phyloP scores from a whole-genome alignment of 441 rosid species.

The Kokia cookei region DNA sequence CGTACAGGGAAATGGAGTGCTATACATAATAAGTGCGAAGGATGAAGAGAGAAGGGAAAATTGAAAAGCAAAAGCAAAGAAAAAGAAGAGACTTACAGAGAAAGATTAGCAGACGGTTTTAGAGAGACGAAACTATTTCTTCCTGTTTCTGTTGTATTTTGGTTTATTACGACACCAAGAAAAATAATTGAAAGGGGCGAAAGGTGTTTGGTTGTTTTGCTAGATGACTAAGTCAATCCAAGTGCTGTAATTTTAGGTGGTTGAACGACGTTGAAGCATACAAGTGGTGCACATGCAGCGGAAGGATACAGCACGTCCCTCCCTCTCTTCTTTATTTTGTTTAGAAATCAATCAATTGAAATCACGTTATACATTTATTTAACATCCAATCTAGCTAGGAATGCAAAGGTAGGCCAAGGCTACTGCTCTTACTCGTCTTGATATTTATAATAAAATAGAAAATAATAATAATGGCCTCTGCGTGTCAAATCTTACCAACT shows the following conservation, averaged over 20 bases:
- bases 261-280: background rate
- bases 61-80: background rate
- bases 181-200: background rate
- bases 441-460: too few species aligned
- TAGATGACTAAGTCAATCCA: constrained; percentile 30
- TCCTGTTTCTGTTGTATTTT: background rate
- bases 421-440: background rate
- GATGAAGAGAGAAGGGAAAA: background rate
- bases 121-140: background rate
- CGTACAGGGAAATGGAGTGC: background rate
- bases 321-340: background rate
- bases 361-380: too few species aligned
- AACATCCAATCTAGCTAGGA: too few species aligned
- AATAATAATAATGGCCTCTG: background rate
- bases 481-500: background rate
- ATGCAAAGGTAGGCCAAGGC: background rate
- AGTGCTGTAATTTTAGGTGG: background rate
- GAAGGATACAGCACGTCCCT: background rate
- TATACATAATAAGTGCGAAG: background rate
- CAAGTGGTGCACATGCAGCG: constrained; percentile 37
- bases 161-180: background rate
- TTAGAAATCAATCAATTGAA: background rate
- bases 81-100: constrained; percentile 1
- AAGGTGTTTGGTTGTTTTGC: background rate
- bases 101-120: background rate